These are phyloP conservation scores for Rhizophagus sp. DNA, from an alignment of 192 early-diverging fungal species.

Conservation along the genomic window DNA sequence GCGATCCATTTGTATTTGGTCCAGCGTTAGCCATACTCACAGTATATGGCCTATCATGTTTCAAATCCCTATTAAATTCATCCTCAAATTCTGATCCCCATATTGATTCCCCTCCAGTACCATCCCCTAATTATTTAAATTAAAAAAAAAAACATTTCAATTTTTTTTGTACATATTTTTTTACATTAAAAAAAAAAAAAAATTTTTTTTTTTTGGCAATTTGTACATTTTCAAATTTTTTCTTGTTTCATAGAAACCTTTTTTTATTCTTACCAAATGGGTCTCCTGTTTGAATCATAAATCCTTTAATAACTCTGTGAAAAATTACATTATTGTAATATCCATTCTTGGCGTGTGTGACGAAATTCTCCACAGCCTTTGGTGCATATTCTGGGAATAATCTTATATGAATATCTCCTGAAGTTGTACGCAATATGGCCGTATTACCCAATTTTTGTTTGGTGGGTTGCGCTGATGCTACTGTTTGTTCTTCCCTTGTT, in stretches of 20 bases:
- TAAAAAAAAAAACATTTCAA: neutral
- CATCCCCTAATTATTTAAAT: conserved; percentile 60
- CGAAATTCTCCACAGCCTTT: conserved; percentile 95
- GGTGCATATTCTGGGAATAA: conserved; percentile 90
- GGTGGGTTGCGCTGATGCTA: conserved; percentile 67
- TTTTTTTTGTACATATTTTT: neutral
- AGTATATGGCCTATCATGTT: conserved; percentile 88
- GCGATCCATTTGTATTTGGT: conserved; percentile 85
- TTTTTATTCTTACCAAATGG: conserved; percentile 57
- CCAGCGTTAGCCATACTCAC: conserved; percentile 96
- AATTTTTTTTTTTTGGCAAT: neutral
- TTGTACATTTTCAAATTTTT: neutral
- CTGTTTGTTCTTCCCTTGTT: conserved; percentile 91
- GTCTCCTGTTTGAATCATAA: conserved; percentile 97
- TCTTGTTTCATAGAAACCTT: neutral
- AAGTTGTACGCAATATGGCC: conserved; percentile 85
- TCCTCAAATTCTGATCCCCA: conserved; percentile 95
- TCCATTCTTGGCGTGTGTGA: conserved; percentile 77
- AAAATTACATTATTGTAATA: conserved; percentile 95
- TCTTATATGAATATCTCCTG: conserved; percentile 88
- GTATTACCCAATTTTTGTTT: conserved; percentile 65
- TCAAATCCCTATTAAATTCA: conserved; percentile 78
- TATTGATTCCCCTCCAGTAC: conserved; percentile 91
- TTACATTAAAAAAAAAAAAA: neutral
- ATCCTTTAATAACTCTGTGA: conserved; percentile 95